Percentiles rank a stretch among this genome's conserved stretches.
Conservation (phyloP, 345 rosid genomes). For the Eucalyptus guilfoylei region DNA sequence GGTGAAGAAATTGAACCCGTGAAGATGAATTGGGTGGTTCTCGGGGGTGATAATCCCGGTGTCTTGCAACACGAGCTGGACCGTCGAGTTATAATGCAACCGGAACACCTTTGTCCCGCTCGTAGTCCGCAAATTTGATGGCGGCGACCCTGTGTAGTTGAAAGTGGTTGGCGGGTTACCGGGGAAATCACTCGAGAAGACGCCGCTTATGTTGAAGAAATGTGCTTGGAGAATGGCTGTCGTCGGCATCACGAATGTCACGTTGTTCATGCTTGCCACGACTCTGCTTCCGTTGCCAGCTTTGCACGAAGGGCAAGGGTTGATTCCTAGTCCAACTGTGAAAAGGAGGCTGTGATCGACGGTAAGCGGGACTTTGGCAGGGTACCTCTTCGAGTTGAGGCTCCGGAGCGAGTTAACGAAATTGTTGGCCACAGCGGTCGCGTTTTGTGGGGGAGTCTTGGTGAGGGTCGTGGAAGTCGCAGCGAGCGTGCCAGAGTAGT, state of each 20-base stretch:
- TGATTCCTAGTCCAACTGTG: conserved; percentile 68
- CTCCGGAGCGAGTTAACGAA: conserved; percentile 54
- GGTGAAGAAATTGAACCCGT: neutral
- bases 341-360: conserved; percentile 64
- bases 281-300: conserved; percentile 17
- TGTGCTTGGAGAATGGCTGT: neutral
- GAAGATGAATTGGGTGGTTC: neutral
- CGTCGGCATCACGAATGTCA: neutral
- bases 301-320: conserved; percentile 68
- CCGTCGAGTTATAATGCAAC: neutral
- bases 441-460: conserved; percentile 61
- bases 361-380: conserved; percentile 56
- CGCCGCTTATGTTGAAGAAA: neutral
- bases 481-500: conserved; percentile 66
- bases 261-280: neutral
- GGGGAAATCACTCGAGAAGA: neutral
- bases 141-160: neutral
- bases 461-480: conserved; percentile 24
- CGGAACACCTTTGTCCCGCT: neutral
- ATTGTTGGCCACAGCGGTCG: conserved; percentile 53
- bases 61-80: neutral
- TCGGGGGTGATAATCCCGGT: neutral
- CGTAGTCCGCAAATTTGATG: neutral
- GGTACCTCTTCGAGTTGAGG: conserved; percentile 66
- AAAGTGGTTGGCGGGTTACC: neutral